Conservation (phyloP, 2,329 filamentous ascomycete species). For the Fusarium longipes region DNA sequence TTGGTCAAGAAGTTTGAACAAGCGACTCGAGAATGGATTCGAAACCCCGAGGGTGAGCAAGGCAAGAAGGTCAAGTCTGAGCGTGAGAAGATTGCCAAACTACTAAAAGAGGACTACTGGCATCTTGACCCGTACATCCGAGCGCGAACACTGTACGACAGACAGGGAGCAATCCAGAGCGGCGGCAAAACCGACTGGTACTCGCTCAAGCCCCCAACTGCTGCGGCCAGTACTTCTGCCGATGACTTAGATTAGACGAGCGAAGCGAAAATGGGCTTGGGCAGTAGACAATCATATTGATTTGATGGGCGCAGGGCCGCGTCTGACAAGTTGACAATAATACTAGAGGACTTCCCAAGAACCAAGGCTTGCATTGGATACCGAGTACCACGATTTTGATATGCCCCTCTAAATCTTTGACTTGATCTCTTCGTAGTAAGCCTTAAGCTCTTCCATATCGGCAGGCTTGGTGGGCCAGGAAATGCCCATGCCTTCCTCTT, state of each 20-base stretch:
- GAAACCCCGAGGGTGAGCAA: slow-evolving; percentile 54
- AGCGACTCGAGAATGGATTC: slow-evolving; percentile 80
- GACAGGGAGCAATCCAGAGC: slow-evolving; percentile 75
- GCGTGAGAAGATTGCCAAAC: slow-evolving; percentile 70
- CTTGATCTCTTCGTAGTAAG: slow-evolving; percentile 85
- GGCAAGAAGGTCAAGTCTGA: slow-evolving; percentile 63
- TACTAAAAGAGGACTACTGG: slow-evolving; percentile 85
- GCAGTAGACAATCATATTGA: slow-evolving; percentile 21
- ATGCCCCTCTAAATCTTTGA: slow-evolving; percentile 76
- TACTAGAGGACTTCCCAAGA: slow-evolving; percentile 32
- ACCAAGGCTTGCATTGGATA: slow-evolving; percentile 5
- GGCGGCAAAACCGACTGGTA: slow-evolving; percentile 81
- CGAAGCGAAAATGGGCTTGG: slow-evolving; percentile 15
- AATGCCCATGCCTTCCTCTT: slow-evolving; percentile 81
- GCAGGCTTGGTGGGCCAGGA: slow-evolving; percentile 80
- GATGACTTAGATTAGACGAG: slow-evolving; percentile 60
- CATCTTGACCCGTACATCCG: slow-evolving; percentile 86
- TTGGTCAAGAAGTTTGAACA: slow-evolving; percentile 81
- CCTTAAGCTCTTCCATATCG: slow-evolving; percentile 87
- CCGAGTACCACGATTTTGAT: background rate
- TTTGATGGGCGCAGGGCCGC: slow-evolving; percentile 1
- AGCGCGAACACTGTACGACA: slow-evolving; percentile 86
- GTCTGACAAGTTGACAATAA: slow-evolving; percentile 26
- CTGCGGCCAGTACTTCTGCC: slow-evolving; percentile 50
- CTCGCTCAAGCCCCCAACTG: slow-evolving; percentile 46